Base-by-base conservation (phyloP, 2,329 filamentous ascomycete genomes). In the Herpotrichia juniperi region DNA sequence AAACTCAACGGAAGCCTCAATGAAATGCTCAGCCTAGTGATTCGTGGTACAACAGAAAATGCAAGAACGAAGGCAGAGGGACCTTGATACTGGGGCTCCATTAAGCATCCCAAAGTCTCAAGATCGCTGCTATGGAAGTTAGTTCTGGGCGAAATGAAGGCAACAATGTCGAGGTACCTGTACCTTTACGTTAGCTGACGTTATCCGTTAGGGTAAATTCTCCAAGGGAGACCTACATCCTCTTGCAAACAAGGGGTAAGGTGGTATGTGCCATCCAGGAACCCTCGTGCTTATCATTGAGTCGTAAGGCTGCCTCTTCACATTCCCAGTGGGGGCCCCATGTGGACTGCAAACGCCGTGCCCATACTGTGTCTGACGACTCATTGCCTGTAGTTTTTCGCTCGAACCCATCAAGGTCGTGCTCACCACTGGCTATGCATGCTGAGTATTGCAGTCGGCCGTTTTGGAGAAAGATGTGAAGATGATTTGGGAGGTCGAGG, bases 251-350 rank as follows among this genome's bases (percentile, higher is more conserved):
- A 30, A 40, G 42, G 30, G 50, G 22, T 11, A 54, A n/a, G n/a
- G n/a, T n/a, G n/a, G n/a, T n/a, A n/a, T n/a, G 40, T 17, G 43
- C n/a, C 43, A 46, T 46, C 34, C n/a, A n/a, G n/a, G n/a, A n/a
- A n/a, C n/a, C n/a, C n/a, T n/a, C n/a, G n/a, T n/a, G n/a, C n/a
- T n/a, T n/a, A n/a, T n/a, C n/a, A n/a, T n/a, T n/a, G n/a, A 47
- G 40, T 30, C 37, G 35, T 30, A 35, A 34, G n/a, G 42, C 51
- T n/a, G 32, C 7, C 45, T 60, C 54, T 47, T 57, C 57, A 22
- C 57, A 60, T 46, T 26, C 30, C 57, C 57, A 57, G 37, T 60
- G 57, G 9, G 49, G 32, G 17, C 57, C 57, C 54, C 54, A 58
- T 16, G 51, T 48, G 24, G 57, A 60, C 31, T 43, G 51, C 48